Percentiles rank a stretch among this genome's conserved stretches.
phyloP scores from a whole-genome alignment of 2,329 filamentous ascomycete species.

The Claviceps monticola region DNA sequence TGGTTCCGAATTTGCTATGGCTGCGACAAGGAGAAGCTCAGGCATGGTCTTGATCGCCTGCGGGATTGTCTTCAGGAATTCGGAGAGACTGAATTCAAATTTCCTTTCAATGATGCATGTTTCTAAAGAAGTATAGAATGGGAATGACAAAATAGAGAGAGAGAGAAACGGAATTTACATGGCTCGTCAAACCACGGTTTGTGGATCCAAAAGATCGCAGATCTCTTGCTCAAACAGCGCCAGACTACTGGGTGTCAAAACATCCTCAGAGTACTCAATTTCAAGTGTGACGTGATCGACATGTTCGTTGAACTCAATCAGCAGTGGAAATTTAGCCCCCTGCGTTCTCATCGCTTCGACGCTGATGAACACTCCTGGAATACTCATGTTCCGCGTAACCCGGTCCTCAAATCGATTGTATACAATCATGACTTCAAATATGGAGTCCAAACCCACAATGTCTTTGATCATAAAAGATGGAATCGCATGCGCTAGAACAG shows the following conservation, averaged over 20 bases:
- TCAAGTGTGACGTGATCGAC: neutral
- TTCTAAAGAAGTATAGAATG: too few species aligned
- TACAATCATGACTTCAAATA: neutral
- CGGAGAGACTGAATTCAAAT: neutral
- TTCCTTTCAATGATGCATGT: neutral
- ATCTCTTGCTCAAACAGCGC: neutral
- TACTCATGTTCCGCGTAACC: neutral
- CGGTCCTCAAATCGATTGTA: neutral
- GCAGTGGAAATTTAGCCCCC: neutral
- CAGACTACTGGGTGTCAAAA: neutral
- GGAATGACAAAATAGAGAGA: neutral
- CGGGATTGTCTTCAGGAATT: neutral
- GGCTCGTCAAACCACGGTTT: neutral
- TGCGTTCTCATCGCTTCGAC: neutral
- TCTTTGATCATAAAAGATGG: neutral
- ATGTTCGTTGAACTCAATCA: neutral
- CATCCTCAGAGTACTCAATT: neutral
- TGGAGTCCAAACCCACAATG: neutral
- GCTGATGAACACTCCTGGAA: neutral
- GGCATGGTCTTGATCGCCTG: neutral
- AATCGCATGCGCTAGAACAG: neutral
- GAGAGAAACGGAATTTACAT: neutral
- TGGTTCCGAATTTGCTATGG: neutral
- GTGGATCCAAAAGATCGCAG: neutral
- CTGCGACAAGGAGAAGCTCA: neutral